Conservation (phyloP, 106 monocot genomes). For the Allium sativum region DNA sequence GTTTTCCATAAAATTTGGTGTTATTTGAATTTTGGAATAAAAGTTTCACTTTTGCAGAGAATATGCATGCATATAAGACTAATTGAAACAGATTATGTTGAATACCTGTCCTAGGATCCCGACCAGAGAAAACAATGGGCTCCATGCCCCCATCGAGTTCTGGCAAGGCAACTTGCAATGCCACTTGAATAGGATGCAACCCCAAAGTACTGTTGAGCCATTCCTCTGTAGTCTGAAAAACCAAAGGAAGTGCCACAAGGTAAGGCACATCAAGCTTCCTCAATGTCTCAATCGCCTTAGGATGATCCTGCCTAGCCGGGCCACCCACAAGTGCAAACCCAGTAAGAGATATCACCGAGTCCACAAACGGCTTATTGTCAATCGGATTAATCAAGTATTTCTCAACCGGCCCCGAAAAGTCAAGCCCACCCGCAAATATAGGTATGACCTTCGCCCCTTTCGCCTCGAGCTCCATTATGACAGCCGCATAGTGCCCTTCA, state of each 20-base stretch:
- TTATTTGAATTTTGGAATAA: too few species aligned
- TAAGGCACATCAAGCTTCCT: conserved; percentile 66
- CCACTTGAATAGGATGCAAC: conserved; percentile 67
- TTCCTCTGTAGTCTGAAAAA: conserved; percentile 81
- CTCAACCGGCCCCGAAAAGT: conserved; percentile 57
- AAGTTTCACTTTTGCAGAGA: too few species aligned
- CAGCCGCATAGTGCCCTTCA: conserved; percentile 60
- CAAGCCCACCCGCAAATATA: conserved; percentile 52
- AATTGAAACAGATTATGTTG: conserved; percentile 15
- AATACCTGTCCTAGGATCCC: conserved; percentile 54
- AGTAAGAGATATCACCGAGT: conserved; percentile 50
- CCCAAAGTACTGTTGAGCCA: conserved; percentile 62
- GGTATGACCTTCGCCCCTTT: conserved; percentile 67
- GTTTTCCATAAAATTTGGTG: too few species aligned
- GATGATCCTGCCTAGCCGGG: conserved; percentile 67
- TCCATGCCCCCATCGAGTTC: conserved; percentile 84
- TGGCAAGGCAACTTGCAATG: conserved; percentile 64
- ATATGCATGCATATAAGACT: too few species aligned
- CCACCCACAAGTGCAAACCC: conserved; percentile 73
- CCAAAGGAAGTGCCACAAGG: conserved; percentile 61
- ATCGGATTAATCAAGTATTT: conserved; percentile 36
- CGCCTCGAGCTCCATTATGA: conserved; percentile 69
- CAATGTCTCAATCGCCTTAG: conserved; percentile 56
- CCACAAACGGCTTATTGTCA: conserved; percentile 44
- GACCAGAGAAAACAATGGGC: conserved; percentile 67